These are phyloP conservation scores for Acer yangbiense DNA, from an alignment of 345 rosid genomes.

Conservation along the genomic window DNA sequence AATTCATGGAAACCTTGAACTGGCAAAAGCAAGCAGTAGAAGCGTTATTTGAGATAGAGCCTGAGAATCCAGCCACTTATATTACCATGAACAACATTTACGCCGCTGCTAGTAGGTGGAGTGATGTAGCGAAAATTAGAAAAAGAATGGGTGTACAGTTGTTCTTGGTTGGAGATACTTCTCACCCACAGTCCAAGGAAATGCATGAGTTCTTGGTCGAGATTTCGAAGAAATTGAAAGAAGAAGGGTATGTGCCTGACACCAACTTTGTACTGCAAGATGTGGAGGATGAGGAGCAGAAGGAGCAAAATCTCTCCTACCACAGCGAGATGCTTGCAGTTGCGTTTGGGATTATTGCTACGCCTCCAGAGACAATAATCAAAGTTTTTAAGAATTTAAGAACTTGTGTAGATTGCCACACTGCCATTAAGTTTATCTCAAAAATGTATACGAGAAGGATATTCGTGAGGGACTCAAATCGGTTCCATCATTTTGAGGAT, in stretches of 20 bases:
- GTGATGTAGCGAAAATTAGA: constrained; percentile 66
- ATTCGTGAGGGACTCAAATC: too few species aligned
- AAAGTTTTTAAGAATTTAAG: too few species aligned
- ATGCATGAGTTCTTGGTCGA: constrained; percentile 57
- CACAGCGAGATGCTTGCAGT: constrained; percentile 78
- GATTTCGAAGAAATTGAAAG: constrained; percentile 66
- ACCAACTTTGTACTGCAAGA: constrained; percentile 79
- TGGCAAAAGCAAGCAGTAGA: constrained; percentile 73
- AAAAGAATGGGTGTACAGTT: constrained; percentile 60
- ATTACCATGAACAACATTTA: constrained; percentile 89
- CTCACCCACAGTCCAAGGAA: constrained; percentile 63
- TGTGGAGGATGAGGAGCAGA: constrained; percentile 69
- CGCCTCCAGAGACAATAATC: too few species aligned
- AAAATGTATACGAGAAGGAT: too few species aligned
- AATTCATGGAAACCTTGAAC: constrained; percentile 69
- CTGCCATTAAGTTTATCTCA: too few species aligned
- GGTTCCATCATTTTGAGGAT: too few species aligned
- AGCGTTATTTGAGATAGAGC: constrained; percentile 79
- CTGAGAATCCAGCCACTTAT: constrained; percentile 84
- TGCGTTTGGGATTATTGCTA: too few species aligned
- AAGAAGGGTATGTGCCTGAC: constrained; percentile 82
- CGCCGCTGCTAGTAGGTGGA: constrained; percentile 73
- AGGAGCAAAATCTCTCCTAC: constrained; percentile 72
- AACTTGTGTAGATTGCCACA: too few species aligned
- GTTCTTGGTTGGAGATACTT: constrained; percentile 70